Base-by-base conservation (phyloP, 2,329 filamentous ascomycete genomes). In the Monilinia fructigena region DNA sequence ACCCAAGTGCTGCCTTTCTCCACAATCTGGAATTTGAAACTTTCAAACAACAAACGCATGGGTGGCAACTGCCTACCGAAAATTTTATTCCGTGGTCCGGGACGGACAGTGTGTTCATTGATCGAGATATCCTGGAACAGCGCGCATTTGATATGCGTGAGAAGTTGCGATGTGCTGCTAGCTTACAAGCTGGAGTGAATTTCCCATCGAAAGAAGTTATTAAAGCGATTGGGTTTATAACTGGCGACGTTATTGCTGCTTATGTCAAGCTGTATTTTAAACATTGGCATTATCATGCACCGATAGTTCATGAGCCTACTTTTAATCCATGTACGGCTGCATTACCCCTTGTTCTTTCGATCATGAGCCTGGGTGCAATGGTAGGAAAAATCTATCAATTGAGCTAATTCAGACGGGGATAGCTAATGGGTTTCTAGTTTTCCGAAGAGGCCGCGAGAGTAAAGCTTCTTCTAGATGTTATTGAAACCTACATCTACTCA, bases 221-320 rank as follows among this genome's bases (percentile, higher is more conserved):
- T 2, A 71, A 74, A n/a, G 71, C 71, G 20, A 71, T 76, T 54
- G 70, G 74, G 31, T 23, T 69, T 20, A 72, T 76, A 11, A 74
- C 70, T 2, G 71, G 69, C 6, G 66, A 70, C 31, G 72, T 65
- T 38, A 70, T 76, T 66, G 72, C 70, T 45, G 54, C 65, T 20
- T 72, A 68, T 59, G 72, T 72, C 48, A 73, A 73, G 35, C 69
- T 75, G 31, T 76, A 76, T 65, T 76, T 76, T 55, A 68, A 67
- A 35, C 72, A 76, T 67, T 76, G 74, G 74, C 74, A 76, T 65
- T 73, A 74, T 48, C 74, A 76, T 71, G 74, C 67, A 16, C 74
- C 74, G 8, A 72, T 76, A 59, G 67, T 76, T 35, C 75, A 76
- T 59, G 71, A 75, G 55, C 62, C 73, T 7, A 72, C 71, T 23